Evolutionary conservation across 2,329 filamentous ascomycete genomes (phyloP), one percentile per base, ranked within the genome.

Genomic region (Curvularia verruculosa): DNA sequence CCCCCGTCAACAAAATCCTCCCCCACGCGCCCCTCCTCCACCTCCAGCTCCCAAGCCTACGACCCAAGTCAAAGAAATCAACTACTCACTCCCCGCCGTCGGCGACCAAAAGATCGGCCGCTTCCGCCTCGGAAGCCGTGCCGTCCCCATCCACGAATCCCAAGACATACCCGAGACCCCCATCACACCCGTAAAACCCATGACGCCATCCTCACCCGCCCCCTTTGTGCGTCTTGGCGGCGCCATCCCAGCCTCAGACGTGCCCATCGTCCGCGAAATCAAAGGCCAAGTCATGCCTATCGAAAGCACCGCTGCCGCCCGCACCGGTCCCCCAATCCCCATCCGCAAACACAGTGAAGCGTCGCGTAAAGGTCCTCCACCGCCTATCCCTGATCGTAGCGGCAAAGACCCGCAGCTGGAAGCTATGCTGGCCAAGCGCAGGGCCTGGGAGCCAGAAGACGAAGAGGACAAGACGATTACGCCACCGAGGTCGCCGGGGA

Each of bases 81-180:
- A 69, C 51, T 68, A 55, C 47, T 61, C 60, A 5, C 54, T 63
- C 40, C 52, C 62, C 1, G 60, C 64, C 12, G 60, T 60, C 6
- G 60, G 63, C 9, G 36, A 60, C 19, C 66, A 66, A 39, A 60
- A 64, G 19, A 60, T 64, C 28, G 67, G 67, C 12, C 65, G 56
- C 40, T 61, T 61, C 58, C 64, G 43, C 18, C 54, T 72, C 1
- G 67, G 69, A 9, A 64, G 50, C 6, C 68, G 69, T 6, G 58
- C 56, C 1, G 56, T 60, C 23, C 69, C 69, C 4, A 55, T 69
- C 40, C 68, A 70, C 47, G 47, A 58, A 19, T 68, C 68, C 1
- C 67, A 72, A 28, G 62, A 68, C 6, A 46, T 61, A 23, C 54
- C 54, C 23, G 44, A 52, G 31, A 56, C 58, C n/a, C 55, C 52